phyloP scores from a whole-genome alignment of 352 stramenopile genomes.

The Pythium sp. region DNA sequence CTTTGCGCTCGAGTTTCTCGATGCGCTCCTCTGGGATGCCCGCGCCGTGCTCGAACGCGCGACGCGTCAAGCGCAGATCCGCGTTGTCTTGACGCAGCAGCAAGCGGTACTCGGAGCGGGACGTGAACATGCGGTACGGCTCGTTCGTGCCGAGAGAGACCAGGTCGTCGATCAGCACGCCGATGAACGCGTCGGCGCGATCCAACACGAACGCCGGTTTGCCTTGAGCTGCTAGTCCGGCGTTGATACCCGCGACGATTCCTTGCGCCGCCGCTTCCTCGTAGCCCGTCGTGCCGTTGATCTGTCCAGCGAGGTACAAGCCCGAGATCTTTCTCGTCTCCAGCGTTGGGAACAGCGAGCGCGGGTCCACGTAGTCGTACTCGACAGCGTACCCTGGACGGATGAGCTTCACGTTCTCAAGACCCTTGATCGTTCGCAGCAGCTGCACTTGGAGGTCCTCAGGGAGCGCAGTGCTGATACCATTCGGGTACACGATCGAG shows the following conservation, averaged over 20 bases:
- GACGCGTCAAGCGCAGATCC: slow-evolving; percentile 94
- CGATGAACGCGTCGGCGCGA: slow-evolving; percentile 94
- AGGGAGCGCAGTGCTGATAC: slow-evolving; percentile 91
- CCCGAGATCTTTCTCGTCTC: slow-evolving; percentile 92
- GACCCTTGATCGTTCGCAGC: slow-evolving; percentile 93
- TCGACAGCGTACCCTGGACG: slow-evolving; percentile 98
- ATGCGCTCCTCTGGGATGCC: slow-evolving; percentile 71
- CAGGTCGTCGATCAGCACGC: slow-evolving; percentile 98
- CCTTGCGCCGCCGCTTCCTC: slow-evolving; percentile 98
- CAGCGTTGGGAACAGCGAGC: slow-evolving; percentile 91
- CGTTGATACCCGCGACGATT: slow-evolving; percentile 96
- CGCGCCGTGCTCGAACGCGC: slow-evolving; percentile 83
- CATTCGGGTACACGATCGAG: slow-evolving; percentile 97
- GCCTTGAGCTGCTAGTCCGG: slow-evolving; percentile 72
- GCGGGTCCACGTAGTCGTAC: slow-evolving; percentile 98
- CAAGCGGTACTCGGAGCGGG: slow-evolving; percentile 90
- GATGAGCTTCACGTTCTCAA: slow-evolving; percentile 95
- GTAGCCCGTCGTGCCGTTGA: slow-evolving; percentile 99
- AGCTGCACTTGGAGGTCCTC: slow-evolving; percentile 95
- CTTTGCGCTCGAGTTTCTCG: slow-evolving; percentile 82
- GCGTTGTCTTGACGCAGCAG: slow-evolving; percentile 94
- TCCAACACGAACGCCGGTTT: slow-evolving; percentile 90
- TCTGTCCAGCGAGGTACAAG: slow-evolving; percentile 97
- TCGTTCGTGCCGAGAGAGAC: slow-evolving; percentile 95
- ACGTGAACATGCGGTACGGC: slow-evolving; percentile 99